Conservation (phyloP, 2,329 filamentous ascomycete genomes). For the Trichoderma afroharzianum region DNA sequence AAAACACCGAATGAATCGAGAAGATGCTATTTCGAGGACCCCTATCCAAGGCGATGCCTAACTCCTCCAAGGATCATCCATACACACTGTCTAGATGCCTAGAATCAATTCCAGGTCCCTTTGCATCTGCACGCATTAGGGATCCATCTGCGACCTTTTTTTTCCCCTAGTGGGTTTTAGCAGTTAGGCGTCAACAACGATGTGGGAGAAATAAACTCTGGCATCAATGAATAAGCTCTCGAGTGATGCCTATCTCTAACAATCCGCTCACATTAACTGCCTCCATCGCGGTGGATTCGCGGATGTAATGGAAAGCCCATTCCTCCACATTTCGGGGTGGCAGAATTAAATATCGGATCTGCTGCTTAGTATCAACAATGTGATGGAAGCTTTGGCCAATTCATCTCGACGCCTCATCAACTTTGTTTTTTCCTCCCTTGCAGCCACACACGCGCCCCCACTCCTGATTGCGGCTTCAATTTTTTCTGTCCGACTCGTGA, state of each 20-base stretch:
- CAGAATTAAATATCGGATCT: background rate
- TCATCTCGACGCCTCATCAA: background rate
- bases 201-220: background rate
- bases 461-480: background rate
- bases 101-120: background rate
- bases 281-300: background rate
- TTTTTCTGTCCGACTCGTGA: background rate
- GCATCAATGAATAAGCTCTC: background rate
- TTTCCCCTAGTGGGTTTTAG: background rate
- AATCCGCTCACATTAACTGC: background rate
- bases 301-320: background rate
- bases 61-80: background rate
- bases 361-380: background rate
- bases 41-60: background rate
- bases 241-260: background rate
- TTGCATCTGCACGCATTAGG: background rate
- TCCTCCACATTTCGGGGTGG: background rate
- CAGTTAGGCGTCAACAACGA: background rate
- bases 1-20: background rate
- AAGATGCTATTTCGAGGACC: background rate
- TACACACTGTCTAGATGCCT: background rate
- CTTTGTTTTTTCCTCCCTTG: background rate
- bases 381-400: background rate
- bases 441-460: background rate
- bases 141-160: conserved; percentile 6